Conservation (phyloP, 2,329 filamentous ascomycete species). For the Cercospora citrullina region DNA sequence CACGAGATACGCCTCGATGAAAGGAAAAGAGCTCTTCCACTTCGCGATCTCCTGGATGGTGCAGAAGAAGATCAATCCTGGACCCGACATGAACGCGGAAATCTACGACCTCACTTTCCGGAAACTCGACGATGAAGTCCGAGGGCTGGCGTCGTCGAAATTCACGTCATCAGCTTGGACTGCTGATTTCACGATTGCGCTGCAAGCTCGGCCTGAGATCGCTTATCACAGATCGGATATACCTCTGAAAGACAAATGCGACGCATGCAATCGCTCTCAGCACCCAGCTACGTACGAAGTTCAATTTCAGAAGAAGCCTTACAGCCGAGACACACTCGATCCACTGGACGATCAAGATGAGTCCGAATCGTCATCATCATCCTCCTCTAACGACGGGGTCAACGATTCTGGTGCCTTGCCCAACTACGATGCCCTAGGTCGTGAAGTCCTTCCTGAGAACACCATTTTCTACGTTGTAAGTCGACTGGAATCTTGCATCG, state of each 20-base stretch:
- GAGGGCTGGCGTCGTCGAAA: constrained; percentile 67
- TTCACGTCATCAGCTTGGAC: constrained; percentile 73
- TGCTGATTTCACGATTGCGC: constrained; percentile 61
- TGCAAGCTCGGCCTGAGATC: constrained; percentile 66
- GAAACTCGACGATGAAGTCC: constrained; percentile 71
- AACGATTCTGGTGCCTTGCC: constrained; percentile 39
- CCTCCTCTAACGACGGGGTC: constrained; percentile 34
- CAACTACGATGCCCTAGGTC: constrained; percentile 52
- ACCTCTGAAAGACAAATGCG: constrained; percentile 54
- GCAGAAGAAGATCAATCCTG: constrained; percentile 73
- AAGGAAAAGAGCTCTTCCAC: constrained; percentile 70
- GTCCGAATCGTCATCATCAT: constrained; percentile 32
- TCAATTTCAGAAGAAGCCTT: constrained; percentile 64
- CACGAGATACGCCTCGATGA: constrained; percentile 64
- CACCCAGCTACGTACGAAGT: constrained; percentile 69
- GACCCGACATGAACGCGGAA: constrained; percentile 62
- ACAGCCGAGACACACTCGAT: constrained; percentile 65
- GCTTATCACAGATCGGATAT: constrained; percentile 40
- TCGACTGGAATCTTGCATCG: too few relatives aligned
- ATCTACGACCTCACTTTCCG: constrained; percentile 68
- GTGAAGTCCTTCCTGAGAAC: constrained; percentile 46
- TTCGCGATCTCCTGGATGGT: constrained; percentile 79
- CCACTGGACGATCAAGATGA: constrained; percentile 62
- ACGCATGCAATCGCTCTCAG: constrained; percentile 68
- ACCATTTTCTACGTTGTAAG: constrained; percentile 45